Base-by-base conservation (phyloP, 768 basidiomycete species). In the Termitomyces sp. region DNA sequence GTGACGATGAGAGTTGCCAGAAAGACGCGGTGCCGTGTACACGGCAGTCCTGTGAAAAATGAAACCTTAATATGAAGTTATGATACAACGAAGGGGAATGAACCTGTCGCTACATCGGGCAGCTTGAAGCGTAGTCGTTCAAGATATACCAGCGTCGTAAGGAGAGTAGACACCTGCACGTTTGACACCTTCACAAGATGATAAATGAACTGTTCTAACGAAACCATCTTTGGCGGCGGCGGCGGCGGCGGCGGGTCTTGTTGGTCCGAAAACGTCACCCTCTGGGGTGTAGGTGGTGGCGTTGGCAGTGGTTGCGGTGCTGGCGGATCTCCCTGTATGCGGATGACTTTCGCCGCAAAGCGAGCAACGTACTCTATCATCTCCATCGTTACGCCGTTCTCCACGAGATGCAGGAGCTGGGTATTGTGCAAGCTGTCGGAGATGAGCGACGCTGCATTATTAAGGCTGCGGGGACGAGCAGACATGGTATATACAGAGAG, bases 11-110 rank as follows among this genome's bases (percentile, higher is more conserved):
- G 87, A 1, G 91, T 88, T 24, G 96, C 96, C 64, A 99, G 82
- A 74, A 99, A 98, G 53, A 99, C 88, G 48, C 96, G 87, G 68
- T 98, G 96, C 36, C 93, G 84, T 22, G 96, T 96, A 71, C 94
- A 97, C 24, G 89, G 83, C 78, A 94, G 86, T 48, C 77, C 78
- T 94, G 80, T 79, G 58, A 20, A 32, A 51, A 14, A n/a, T 9
- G 41, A 26, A 20, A 41, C 12, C 2, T 18, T 34, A 53, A 3
- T 52, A 60, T 58, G 20, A 56, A 58, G 18, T 36, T 22, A 55
- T 18, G 47, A 14, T 34, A n/a, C 39, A 24, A 34, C 56, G 41
- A 57, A 49, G 55, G 57, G 44, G 39, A 48, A 76, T 80, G 65
- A 57, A 92, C 94, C 94, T 79, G 90, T 92, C 22, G 92, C 89